Percentiles rank a stretch among this genome's conserved stretches.
phyloP scores from a whole-genome alignment of 192 early-diverging fungal species.

The Coemansia aciculifera region DNA sequence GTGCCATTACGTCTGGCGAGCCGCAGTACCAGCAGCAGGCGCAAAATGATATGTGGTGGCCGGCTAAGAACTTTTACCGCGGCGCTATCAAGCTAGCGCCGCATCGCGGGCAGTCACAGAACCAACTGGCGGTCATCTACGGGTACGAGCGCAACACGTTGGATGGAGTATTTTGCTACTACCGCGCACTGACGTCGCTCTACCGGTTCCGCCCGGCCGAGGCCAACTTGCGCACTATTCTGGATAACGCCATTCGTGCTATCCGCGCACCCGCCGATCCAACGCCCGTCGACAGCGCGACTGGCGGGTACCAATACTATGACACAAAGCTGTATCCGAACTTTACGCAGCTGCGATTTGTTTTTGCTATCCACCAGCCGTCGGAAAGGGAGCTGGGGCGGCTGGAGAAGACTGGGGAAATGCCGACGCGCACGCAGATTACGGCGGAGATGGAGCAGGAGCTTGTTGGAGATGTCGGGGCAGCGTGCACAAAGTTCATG shows the following conservation, averaged over 20 bases:
- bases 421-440: not conserved
- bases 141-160: constrained; percentile 43
- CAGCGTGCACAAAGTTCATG: constrained; percentile 23
- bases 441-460: constrained; percentile 12
- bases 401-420: not conserved
- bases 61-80: constrained; percentile 46
- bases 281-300: not conserved
- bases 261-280: constrained; percentile 8
- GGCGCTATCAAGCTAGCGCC: constrained; percentile 43
- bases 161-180: constrained; percentile 38
- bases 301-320: constrained; percentile 20
- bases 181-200: constrained; percentile 40
- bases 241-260: constrained; percentile 34
- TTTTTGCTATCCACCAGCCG: constrained; percentile 35
- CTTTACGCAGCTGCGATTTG: constrained; percentile 39
- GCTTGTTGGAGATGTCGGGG: constrained; percentile 9
- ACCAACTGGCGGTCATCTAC: constrained; percentile 49
- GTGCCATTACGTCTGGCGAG: not conserved
- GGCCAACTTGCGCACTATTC: constrained; percentile 36
- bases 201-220: constrained; percentile 30
- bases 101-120: constrained; percentile 47
- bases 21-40: constrained; percentile 4
- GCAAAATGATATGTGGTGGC: constrained; percentile 32
- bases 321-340: constrained; percentile 31
- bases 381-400: not conserved